Base-by-base conservation (phyloP, 768 basidiomycete species). In the Rhodotorula paludigena region DNA sequence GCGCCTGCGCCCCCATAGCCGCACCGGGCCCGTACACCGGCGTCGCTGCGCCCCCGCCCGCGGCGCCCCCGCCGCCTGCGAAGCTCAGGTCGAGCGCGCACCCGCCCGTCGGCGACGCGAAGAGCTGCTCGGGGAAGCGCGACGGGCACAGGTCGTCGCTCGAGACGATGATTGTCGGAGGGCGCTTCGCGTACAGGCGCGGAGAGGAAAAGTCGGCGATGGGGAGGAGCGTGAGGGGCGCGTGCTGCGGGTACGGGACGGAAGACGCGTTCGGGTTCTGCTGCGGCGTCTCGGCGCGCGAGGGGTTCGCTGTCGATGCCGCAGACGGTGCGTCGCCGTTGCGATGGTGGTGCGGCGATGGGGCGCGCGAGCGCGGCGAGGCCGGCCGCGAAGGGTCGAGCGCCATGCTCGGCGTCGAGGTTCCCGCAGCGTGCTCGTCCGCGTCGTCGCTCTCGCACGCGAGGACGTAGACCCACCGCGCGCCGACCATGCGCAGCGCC, bases 191-290 rank as follows among this genome's bases (percentile, higher is more conserved):
- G 57, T 66, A 71, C 10, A 71, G 58, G 15, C 35, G 28, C 0
- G 69, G 69, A 1, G 61, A 42, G 15, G 69, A 32, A 54, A 71
- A 66, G 23, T 64, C 66, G 1, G n/a, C 1, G 62, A 71, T 44
- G 15, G 47, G 18, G 41, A 66, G n/a, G 47, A 66, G 57, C 42
- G 35, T 57, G 47, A 66, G 62, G 0, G 65, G 59, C 0, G 69
- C 63, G 54, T 60, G 69, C 41, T 62, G 64, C 1, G 69, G 69
- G 65, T 71, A 71, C 0, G 69, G 69, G 25, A 71, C 44, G 33
- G 66, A 57, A 20, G 60, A 62, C 4, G 55, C 47, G 21, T 42
- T 39, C 33, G 66, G 57, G 28, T n/a, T n/a, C 23, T 28, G 48
- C 16, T 47, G 44, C 41, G 62, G 10, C 16, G 33, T 11, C 18